Percentiles rank a stretch among this genome's conserved stretches.
These are phyloP conservation scores for Podila verticillata DNA, from an alignment of 192 early-diverging fungal species.

Conservation along the genomic window DNA sequence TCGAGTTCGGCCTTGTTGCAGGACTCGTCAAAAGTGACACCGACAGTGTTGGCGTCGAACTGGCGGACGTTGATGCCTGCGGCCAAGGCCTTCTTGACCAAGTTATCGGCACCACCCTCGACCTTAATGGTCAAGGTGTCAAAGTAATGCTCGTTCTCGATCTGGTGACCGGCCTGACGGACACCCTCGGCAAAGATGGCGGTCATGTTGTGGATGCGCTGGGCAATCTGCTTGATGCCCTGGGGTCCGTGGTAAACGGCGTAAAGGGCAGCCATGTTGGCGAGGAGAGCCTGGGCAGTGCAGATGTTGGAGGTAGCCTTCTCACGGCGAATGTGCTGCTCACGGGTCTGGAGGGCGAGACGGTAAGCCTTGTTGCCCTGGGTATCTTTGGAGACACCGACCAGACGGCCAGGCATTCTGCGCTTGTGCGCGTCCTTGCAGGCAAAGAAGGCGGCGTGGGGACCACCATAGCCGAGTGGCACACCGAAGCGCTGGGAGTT, in stretches of 20 bases:
- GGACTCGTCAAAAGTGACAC: conserved; percentile 94
- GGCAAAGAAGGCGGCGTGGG: conserved; percentile 99
- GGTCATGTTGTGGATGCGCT: conserved; percentile 94
- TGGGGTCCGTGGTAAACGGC: conserved; percentile 98
- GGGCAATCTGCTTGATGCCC: conserved; percentile 90
- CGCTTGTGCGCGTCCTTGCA: conserved; percentile 93
- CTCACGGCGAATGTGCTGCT: conserved; percentile 99
- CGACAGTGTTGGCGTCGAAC: conserved; percentile 79
- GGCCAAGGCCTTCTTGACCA: conserved; percentile 79
- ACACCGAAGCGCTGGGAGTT: conserved; percentile 99
- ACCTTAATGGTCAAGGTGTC: conserved; percentile 93
- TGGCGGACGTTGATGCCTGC: conserved; percentile 89
- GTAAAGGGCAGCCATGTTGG: conserved; percentile 99
- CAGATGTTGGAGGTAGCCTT: conserved; percentile 99
- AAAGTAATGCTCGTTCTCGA: conserved; percentile 91
- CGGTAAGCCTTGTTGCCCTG: conserved; percentile 90
- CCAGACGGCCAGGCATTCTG: conserved; percentile 94
- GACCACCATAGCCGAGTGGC: conserved; percentile 98
- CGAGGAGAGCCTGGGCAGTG: conserved; percentile 98
- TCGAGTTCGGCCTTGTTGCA: conserved; percentile 84
- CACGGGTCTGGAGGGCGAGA: conserved; percentile 95
- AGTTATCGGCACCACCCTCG: conserved; percentile 62
- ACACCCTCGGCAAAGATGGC: conserved; percentile 82
- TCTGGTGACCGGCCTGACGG: conserved; percentile 75
- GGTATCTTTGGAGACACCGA: conserved; percentile 95